Conservation (phyloP, 495 filamentous ascomycete species). For the Cercophora samala region DNA sequence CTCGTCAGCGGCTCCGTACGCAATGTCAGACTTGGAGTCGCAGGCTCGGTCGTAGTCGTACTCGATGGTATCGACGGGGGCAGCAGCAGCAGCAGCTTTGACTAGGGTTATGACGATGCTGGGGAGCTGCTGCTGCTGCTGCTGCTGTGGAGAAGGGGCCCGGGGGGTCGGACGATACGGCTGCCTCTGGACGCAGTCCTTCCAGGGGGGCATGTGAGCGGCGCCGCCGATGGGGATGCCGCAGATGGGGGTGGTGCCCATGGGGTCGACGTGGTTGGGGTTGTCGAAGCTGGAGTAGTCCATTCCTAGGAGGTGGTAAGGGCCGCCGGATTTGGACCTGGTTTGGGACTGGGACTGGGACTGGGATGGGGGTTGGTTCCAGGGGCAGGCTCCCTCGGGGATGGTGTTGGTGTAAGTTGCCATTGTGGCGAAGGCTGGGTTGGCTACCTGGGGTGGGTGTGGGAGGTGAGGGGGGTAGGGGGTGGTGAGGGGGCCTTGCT, state of each 20-base stretch:
- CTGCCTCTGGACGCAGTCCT: neutral
- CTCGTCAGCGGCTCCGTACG: neutral
- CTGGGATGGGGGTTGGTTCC: neutral
- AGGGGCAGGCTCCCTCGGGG: constrained; percentile 14
- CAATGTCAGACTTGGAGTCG: neutral
- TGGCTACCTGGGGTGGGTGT: neutral
- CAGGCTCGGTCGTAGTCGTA: too few relatives aligned
- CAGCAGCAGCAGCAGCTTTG: too few relatives aligned
- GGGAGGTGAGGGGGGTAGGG: neutral
- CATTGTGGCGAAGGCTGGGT: constrained; percentile 9
- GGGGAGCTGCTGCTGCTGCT: too few relatives aligned
- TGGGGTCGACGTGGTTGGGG: neutral
- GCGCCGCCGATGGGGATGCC: constrained; percentile 42
- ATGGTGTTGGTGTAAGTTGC: constrained; percentile 18
- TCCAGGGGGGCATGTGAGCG: constrained; percentile 27
- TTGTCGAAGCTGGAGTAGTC: neutral
- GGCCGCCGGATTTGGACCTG: constrained; percentile 3
- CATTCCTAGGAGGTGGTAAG: constrained; percentile 11
- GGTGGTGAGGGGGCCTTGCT: neutral
- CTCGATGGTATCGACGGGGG: too few relatives aligned
- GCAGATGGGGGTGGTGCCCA: constrained; percentile 10
- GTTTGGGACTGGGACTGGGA: neutral
- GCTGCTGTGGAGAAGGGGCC: too few relatives aligned
- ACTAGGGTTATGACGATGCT: too few relatives aligned
- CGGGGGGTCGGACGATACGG: neutral